Base-by-base conservation (phyloP, 352 stramenopile species). In the Phytophthora melonis region DNA sequence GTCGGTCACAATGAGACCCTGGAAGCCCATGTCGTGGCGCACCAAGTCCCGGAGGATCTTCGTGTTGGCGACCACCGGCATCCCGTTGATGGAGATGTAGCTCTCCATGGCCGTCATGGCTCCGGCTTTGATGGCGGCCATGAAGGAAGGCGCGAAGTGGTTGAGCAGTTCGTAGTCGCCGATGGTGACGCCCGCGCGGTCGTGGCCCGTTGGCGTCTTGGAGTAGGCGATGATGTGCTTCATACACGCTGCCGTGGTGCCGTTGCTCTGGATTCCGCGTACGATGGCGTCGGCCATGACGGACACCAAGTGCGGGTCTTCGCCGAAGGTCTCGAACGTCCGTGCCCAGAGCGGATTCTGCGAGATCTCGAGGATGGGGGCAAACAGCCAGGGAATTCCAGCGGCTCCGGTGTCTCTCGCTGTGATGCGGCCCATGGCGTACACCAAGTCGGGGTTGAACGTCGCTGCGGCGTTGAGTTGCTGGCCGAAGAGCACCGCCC, bases 301-400 rank as follows among this genome's bases (percentile, higher is more conserved):
- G 0, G 90, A 87, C 1, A 92, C 92, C 7, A 98, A 30, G 34
- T 93, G 68, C 7, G 93, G 91, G 63, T 98, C 93, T 87, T 98
- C 93, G 5, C 96, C 94, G 80, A 98, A 99, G 11, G 94, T 98
- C 76, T 99, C 96, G 64, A 90, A 98, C 5, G 96, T 94, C 16
- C 95, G 79, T 3, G 88, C 73, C 94, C 95, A 98, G 13, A 95
- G 78, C 0, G 93, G 88, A 66, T 98, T 94, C 56, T 92, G 87
- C 0, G 88, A 88, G 58, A 99, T 79, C 62, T 96, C 89, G 14
- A 94, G 80, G 19, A 98, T 93, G 0, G 95, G 95, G 7, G 78
- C 83, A 81, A 98, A 98, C 1, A 98, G 55, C 94, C 93, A 98
- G n/a, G 84, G 85, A 36, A 98, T 93, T 3, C 93, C 94, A 5